Base-by-base conservation (phyloP, 1,284 basidiomycete genomes). In the Sporisorium graminicola region DNA sequence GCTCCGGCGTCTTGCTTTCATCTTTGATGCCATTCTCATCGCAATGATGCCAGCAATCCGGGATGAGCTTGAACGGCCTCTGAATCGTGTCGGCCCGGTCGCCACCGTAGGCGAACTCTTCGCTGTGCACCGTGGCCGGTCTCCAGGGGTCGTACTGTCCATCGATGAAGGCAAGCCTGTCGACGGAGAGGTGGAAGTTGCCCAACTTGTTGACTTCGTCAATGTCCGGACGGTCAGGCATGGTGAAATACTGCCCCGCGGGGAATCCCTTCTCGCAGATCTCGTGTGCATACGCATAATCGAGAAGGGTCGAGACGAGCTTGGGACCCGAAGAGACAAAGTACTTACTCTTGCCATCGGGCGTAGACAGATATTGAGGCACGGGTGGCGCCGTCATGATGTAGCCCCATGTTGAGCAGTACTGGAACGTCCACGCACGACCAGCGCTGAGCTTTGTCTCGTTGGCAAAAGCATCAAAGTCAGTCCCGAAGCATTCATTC, bases 361-460 rank as follows among this genome's bases (percentile, higher is more conserved):
- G 66, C n/a, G 43, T 69, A 2, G 57, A 44, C 31, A 58, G 59
- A 24, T 37, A 71, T 16, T 52, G 65, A 0, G 78, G 66, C 18
- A 69, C 33, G 31, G 76, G 65, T 1, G 77, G 75, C 0, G 75
- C 79, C 63, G 71, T 73, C 64, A 85, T 84, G 84, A 96, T 95
- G 86, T 94, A 98, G 1, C 95, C 95, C 94, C 95, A 98, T 82
- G 95, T 91, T 0, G 92, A 95, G 87, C 94, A 97, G 65, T 86
- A 69, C 50, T 81, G 78, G 89, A 94, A 98, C 2, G 89, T 85
- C 95, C 95, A 98, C 13, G 92, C 88, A 47, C 94, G 89, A 93
- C 94, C 95, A 0, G 88, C 89, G 83, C 93, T 89, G 65, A 90
- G 87, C 8, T 93, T 86, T 14, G 35, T 58, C 3, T 89, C 90